Base-by-base conservation (phyloP, 495 filamentous ascomycete genomes). In the Astrocystis sublimbata region DNA sequence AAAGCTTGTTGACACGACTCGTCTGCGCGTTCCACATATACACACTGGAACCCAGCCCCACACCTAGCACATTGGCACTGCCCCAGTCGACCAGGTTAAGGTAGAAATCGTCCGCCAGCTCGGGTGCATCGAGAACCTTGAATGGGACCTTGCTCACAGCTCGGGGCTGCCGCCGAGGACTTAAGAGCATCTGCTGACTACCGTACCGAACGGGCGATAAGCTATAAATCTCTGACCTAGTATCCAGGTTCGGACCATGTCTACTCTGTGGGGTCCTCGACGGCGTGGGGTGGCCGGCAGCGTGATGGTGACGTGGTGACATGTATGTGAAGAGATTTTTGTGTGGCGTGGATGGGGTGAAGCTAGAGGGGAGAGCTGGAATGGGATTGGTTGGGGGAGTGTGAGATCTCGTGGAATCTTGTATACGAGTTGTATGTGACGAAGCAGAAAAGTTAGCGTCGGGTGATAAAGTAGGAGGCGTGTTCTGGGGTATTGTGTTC, bases 71-170 rank as follows among this genome's bases (percentile, higher is more conserved):
- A 75, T 97, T 94, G 64, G 88, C 91, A 66, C 89, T 93, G n/a
- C 96, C 94, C 94, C 94, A 98, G 66, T 98, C 94, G 2, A 98
- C 93, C 26, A 98, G 75, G 67, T 98, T 98, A 31, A 98, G 78
- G 67, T 98, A 98, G 73, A 97, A 98, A 72, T 98, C 96, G 67
- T 98, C 94, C 28, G 92, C 92, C 15, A 98, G 74, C 63, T 98
- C 94, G 13, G 94, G 94, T 0, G 96, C 94, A 80, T 98, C 94
- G 4, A 98, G 81, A 6, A 98, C 94, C 74, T 98, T 98, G 79
- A 92, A 98, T 1, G 94, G 94, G 0, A 97, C 93, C 73, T 98
- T 98, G 73, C 89, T 91, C 23, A 98, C 92, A 8, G 91, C 88
- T 61, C 94, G 83, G 2, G 92, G 90, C 62, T 92, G 87, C 70